A percentile compares a stretch with the other conserved stretches of the same genome.
These are phyloP conservation scores for Hypoxylon lenormandii DNA, from an alignment of 495 filamentous ascomycete genomes.

Conservation along the genomic window DNA sequence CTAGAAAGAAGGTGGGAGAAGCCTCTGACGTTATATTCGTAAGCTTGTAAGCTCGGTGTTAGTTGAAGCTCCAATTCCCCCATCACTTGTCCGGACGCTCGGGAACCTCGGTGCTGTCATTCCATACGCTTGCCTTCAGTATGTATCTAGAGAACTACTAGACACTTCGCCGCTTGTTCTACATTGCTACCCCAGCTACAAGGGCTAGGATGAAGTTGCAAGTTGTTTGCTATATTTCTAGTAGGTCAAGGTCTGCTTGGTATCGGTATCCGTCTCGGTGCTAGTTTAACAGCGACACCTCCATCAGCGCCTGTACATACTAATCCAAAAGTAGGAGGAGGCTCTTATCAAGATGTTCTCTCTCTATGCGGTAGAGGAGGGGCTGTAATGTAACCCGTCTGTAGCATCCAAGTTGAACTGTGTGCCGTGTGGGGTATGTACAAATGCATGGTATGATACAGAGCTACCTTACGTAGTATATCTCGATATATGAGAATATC, in stretches of 20 bases:
- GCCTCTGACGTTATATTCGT: slow-evolving; percentile 27
- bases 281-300: slow-evolving; percentile 7
- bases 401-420: slow-evolving; percentile 1
- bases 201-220: too few relatives aligned
- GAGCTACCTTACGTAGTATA: slow-evolving; percentile 28
- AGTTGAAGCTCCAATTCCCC: not conserved
- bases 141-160: not conserved
- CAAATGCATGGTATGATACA: not conserved
- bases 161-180: not conserved
- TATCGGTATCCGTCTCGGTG: not conserved
- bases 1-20: not conserved
- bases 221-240: too few relatives aligned
- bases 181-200: too few relatives aligned
- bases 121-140: not conserved
- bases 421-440: slow-evolving; percentile 15
- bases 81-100: not conserved
- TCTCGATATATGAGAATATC: not conserved
- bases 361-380: slow-evolving; percentile 2
- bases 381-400: slow-evolving; percentile 6
- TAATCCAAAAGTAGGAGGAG: slow-evolving; percentile 40
- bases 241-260: too few relatives aligned
- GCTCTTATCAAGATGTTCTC: slow-evolving; percentile 21
- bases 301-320: not conserved
- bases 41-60: slow-evolving; percentile 10
- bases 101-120: not conserved